These are phyloP conservation scores for Eucommia ulmoides DNA, from an alignment of 257 asterid genomes.

Conservation along the genomic window DNA sequence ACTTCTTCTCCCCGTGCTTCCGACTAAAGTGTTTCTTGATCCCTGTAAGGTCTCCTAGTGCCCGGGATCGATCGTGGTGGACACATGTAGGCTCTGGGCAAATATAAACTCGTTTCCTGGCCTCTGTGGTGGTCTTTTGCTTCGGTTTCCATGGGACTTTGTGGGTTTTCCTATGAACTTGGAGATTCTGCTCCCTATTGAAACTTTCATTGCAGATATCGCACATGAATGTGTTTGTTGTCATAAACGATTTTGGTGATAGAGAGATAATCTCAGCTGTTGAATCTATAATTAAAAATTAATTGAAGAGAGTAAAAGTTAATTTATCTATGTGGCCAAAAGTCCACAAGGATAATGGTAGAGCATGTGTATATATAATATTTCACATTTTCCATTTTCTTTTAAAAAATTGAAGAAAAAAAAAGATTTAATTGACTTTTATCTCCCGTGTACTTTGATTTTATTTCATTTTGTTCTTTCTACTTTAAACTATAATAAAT, in stretches of 20 bases:
- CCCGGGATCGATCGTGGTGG: slow-evolving; percentile 29
- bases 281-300: slow-evolving; percentile 35
- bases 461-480: too few relatives aligned
- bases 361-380: too few relatives aligned
- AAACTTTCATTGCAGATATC: slow-evolving; percentile 33
- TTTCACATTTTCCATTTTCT: too few relatives aligned
- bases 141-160: slow-evolving; percentile 32
- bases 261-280: slow-evolving; percentile 33
- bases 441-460: too few relatives aligned
- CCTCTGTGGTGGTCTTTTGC: slow-evolving; percentile 18
- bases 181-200: slow-evolving; percentile 34
- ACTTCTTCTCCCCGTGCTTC: slow-evolving; percentile 28
- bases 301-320: too few relatives aligned
- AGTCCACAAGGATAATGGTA: too few relatives aligned
- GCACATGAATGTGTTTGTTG: slow-evolving; percentile 28
- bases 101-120: slow-evolving; percentile 20
- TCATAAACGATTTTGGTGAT: slow-evolving; percentile 29
- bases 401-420: too few relatives aligned
- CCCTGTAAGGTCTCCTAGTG: slow-evolving; percentile 36
- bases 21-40: slow-evolving; percentile 33
- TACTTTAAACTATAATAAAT: too few relatives aligned
- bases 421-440: too few relatives aligned
- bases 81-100: slow-evolving; percentile 35
- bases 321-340: too few relatives aligned
- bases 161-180: slow-evolving; percentile 32